A percentile compares a stretch with the other conserved stretches of the same genome.
These are phyloP conservation scores for Aspergillus steynii DNA, from an alignment of 495 filamentous ascomycete species.

Conservation along the genomic window DNA sequence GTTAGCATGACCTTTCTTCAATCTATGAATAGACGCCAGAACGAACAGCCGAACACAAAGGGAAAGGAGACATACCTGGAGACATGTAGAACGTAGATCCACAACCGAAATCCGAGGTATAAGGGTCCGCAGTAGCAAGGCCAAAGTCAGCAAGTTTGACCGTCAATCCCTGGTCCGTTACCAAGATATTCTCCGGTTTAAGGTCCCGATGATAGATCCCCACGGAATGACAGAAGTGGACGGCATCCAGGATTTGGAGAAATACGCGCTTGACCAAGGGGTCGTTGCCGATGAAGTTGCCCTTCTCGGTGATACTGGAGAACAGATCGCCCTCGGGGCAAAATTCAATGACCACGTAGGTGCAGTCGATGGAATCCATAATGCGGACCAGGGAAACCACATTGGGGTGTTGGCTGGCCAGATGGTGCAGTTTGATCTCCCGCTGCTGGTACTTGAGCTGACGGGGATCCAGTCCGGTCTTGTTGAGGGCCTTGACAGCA, in stretches of 20 bases:
- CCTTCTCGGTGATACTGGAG: slow-evolving; percentile 92
- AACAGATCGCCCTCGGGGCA: slow-evolving; percentile 98
- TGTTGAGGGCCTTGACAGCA: slow-evolving; percentile 96
- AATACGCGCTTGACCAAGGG: slow-evolving; percentile 81
- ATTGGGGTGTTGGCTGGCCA: slow-evolving; percentile 84
- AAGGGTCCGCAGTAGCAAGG: slow-evolving; percentile 78
- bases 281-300: slow-evolving; percentile 92
- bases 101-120: slow-evolving; percentile 94
- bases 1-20: not conserved
- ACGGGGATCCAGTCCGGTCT: slow-evolving; percentile 81
- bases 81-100: slow-evolving; percentile 99
- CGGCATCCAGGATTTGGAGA: slow-evolving; percentile 96
- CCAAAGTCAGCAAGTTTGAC: slow-evolving; percentile 98
- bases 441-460: slow-evolving; percentile 88
- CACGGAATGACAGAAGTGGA: slow-evolving; percentile 87
- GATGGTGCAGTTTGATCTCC: slow-evolving; percentile 89
- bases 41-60: not conserved
- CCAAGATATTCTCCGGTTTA: slow-evolving; percentile 97
- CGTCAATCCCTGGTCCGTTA: slow-evolving; percentile 80
- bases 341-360: slow-evolving; percentile 95
- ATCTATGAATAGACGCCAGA: too few relatives aligned
- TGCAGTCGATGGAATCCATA: slow-evolving; percentile 88
- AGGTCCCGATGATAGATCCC: slow-evolving; percentile 98
- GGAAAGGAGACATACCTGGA: slow-evolving; percentile 67
- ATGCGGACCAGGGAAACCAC: slow-evolving; percentile 95